phyloP scores from a whole-genome alignment of 2,329 filamentous ascomycete genomes.

The Acrodontium crateriforme region DNA sequence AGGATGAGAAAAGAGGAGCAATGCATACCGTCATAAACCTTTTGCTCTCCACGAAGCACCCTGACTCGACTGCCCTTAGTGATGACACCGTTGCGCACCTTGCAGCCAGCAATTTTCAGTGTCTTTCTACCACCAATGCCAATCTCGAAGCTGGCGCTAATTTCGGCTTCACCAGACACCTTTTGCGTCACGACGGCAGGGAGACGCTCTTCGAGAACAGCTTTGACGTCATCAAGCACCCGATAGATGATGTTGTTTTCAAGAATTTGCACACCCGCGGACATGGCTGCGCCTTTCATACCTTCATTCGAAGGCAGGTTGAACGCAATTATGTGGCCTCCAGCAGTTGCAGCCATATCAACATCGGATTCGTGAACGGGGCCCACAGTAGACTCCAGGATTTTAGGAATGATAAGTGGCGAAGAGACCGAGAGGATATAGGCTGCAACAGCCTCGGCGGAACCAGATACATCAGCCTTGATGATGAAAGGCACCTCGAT shows the following conservation, averaged over 20 bases:
- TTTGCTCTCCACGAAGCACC: constrained; percentile 54
- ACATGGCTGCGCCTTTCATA: constrained; percentile 56
- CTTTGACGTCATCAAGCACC: constrained; percentile 58
- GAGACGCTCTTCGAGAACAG: constrained; percentile 54
- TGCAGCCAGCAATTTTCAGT: constrained; percentile 73
- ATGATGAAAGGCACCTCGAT: constrained; percentile 65
- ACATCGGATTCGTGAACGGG: constrained; percentile 74
- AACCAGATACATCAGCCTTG: constrained; percentile 87
- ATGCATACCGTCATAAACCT: constrained; percentile 67
- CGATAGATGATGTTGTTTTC: constrained; percentile 81
- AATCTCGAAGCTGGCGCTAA: constrained; percentile 72
- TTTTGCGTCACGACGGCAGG: constrained; percentile 51
- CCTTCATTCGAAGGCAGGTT: constrained; percentile 54
- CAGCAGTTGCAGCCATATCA: constrained; percentile 67
- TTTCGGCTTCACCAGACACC: constrained; percentile 77
- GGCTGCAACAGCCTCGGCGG: constrained; percentile 76
- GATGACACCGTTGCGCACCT: constrained; percentile 68
- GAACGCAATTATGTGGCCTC: constrained; percentile 72
- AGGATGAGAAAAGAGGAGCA: constrained; percentile 3
- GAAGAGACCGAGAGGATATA: constrained; percentile 68
- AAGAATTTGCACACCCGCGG: constrained; percentile 60
- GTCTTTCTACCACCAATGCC: constrained; percentile 57
- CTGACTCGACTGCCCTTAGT: constrained; percentile 50
- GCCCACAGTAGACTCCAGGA: constrained; percentile 68
- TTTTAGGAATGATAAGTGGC: constrained; percentile 62